Evolutionary conservation across 1,284 basidiomycete genomes (phyloP).

Genomic region (Ustilago hordei): DNA sequence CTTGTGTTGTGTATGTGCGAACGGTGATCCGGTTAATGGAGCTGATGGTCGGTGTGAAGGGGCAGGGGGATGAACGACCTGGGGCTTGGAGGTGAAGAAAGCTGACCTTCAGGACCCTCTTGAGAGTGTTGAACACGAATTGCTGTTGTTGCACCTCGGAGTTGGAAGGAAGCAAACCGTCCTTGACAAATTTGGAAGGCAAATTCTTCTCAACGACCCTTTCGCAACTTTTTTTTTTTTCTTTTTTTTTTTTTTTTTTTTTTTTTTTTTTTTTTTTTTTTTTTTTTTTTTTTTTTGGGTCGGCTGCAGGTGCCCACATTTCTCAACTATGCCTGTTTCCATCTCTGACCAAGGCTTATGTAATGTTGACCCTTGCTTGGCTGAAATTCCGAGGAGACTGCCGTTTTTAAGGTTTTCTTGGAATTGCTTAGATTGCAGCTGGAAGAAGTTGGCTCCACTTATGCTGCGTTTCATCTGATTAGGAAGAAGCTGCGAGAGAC

Average conservation of each 20-base stretch:
- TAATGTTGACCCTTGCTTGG: conserved; percentile 1
- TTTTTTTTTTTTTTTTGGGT: conserved; percentile 3
- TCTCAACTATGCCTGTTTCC: conserved; percentile 5
- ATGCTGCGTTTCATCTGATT: conserved; percentile 15
- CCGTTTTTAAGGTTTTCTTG: conserved; percentile 22
- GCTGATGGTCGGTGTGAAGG: background rate
- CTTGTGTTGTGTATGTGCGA: conserved; percentile 8
- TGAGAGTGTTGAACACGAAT: background rate
- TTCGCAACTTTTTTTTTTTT: conserved; percentile 12
- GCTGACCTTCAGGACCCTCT: background rate
- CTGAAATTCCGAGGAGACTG: conserved; percentile 12
- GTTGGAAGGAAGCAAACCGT: too few species aligned
- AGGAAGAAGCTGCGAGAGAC: conserved; percentile 14
- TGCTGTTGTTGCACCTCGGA: conserved; percentile 4
- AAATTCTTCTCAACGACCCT: conserved; percentile 49
- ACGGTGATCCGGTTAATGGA: background rate
- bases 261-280: conserved; percentile 9
- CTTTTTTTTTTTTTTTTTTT: conserved; percentile 11
- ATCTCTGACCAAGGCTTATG: conserved; percentile 40
- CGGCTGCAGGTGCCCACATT: background rate
- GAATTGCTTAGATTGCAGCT: background rate
- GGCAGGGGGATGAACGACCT: background rate
- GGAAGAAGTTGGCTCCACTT: background rate
- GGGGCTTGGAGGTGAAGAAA: conserved; percentile 26
- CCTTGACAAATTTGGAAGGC: conserved; percentile 37